Evolutionary conservation across 371 early-diverging fungal species (phyloP).

Genomic region (Mucor saturninus): DNA sequence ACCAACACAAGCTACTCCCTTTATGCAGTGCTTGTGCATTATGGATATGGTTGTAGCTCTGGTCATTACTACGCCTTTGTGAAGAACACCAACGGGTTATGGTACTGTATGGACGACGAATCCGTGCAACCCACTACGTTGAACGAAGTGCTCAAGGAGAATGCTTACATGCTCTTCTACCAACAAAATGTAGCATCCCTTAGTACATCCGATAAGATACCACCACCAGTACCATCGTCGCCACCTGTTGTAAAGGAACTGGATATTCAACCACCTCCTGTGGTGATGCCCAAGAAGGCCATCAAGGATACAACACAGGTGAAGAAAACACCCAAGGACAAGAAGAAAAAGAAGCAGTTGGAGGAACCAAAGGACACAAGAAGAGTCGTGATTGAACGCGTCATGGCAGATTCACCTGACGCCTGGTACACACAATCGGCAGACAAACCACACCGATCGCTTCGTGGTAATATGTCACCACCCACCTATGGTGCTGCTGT

Average conservation of each 20-base stretch:
- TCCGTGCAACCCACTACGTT: constrained; percentile 64
- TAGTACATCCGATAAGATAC: not conserved
- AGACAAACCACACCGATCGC: constrained; percentile 24
- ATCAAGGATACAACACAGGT: not conserved
- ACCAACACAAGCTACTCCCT: constrained; percentile 56
- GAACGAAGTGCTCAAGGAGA: constrained; percentile 67
- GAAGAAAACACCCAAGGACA: not conserved
- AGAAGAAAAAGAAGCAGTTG: not conserved
- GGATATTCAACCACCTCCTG: not conserved
- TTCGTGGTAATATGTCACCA: constrained; percentile 46
- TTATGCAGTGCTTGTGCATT: constrained; percentile 81
- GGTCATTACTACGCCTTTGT: constrained; percentile 82
- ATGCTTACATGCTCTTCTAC: constrained; percentile 91
- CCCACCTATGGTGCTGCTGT: constrained; percentile 37
- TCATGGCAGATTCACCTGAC: constrained; percentile 14
- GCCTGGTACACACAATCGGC: constrained; percentile 30
- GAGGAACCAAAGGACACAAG: not conserved
- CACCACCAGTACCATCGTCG: not conserved
- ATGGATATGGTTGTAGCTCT: constrained; percentile 70
- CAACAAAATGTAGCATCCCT: constrained; percentile 3
- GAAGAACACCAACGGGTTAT: constrained; percentile 71
- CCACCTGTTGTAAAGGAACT: not conserved
- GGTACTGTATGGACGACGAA: constrained; percentile 86
- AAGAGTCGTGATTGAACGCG: not conserved
- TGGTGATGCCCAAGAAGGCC: not conserved